Base-by-base conservation (phyloP, 805 yeast genomes). In the Zygotorulaspora sp. region DNA sequence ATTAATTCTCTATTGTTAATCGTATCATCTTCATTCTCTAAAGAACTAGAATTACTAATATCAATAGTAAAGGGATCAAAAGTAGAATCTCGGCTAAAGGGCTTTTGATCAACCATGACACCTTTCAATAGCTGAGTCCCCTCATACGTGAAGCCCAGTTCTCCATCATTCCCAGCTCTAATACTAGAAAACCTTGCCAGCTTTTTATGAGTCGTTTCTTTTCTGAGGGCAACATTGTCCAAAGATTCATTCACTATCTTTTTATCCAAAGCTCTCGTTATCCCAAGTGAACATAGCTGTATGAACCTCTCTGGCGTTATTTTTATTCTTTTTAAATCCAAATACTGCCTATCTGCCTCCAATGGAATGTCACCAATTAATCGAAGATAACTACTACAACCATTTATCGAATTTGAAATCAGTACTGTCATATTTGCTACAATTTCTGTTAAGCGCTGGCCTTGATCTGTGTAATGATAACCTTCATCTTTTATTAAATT, bases 281-380 rank as follows among this genome's bases (percentile, higher is more conserved):
- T 63, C 0, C 83, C 86, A 32, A 65, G 57, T 0, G 88, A 74
- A 47, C 88, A 80, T 39, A 68, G 70, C 38, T 67, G 69, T 20
- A 83, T 72, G 57, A 83, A 83, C 6, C 69, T 71, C 6, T 70
- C 72, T 0, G 88, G 78, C 5, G 78, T 70, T 3, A 83, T 70
- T 41, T 72, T 69, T 58, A 78, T 73, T 17, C 57, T 58, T 7
- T 70, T 60, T 46, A 82, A 82, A 55, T 84, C 83, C 1, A 86
- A 81, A 52, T 82, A 83, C 14, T 75, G 65, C 51, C 87, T 71
- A 28, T 76, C 78, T 1, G 66, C 57, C 15, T 77, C 72, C 31
- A 83, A 62, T 49, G 71, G 72, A 55, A 80, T 80, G 46, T 81
- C 84, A n/a, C 83, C 83, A n/a, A 79, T 72, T 13, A 75, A 54